Conservation (phyloP, 768 basidiomycete genomes). For the Gloeophyllum trabeum region DNA sequence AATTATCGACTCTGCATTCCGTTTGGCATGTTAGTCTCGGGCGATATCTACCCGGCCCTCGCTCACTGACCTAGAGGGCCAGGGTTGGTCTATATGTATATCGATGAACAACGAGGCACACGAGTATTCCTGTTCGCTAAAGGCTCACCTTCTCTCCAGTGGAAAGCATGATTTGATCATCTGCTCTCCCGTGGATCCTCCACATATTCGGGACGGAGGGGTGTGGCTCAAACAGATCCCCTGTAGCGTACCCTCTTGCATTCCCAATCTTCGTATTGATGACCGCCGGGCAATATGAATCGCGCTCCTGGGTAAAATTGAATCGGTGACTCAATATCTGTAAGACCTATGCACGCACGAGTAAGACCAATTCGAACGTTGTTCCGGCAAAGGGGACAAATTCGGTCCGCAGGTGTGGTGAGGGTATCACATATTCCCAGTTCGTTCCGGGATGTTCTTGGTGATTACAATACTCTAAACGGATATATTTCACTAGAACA, state of each 20-base stretch:
- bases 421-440: slow-evolving; percentile 3
- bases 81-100: slow-evolving; percentile 28
- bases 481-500: no score
- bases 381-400: neutral
- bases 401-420: neutral
- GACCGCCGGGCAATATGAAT: neutral
- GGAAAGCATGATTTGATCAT: slow-evolving; percentile 29
- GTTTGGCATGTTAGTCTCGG: no score
- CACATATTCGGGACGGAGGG: slow-evolving; percentile 25
- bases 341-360: neutral
- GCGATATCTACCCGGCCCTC: no score
- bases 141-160: slow-evolving; percentile 23
- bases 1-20: slow-evolving; percentile 25
- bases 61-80: slow-evolving; percentile 19
- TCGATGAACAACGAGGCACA: no score
- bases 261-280: neutral
- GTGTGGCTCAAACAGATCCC: slow-evolving; percentile 28
- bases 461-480: neutral
- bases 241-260: slow-evolving; percentile 21
- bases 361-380: neutral
- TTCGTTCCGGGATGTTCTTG: slow-evolving; percentile 9
- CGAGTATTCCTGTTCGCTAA: no score
- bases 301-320: neutral
- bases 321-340: neutral
- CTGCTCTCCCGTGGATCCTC: slow-evolving; percentile 22